Evolutionary conservation across 1,139 yeast genomes (phyloP).

Genomic region (Magnusiomyces suaveolens): DNA sequence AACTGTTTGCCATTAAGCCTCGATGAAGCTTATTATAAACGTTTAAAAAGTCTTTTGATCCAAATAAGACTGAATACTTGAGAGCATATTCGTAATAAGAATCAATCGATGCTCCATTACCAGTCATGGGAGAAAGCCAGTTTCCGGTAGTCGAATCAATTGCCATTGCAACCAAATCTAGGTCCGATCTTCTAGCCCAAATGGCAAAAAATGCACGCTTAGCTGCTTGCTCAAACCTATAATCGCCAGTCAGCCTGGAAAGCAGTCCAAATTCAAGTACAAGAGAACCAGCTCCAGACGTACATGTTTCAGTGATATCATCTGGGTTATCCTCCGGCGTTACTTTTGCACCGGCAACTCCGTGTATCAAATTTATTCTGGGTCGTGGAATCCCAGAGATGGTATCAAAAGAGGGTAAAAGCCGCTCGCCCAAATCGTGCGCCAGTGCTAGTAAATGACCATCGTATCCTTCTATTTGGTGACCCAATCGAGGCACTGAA

Average conservation of each 20-base stretch:
- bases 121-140: conserved; percentile 58
- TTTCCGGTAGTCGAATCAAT: conserved; percentile 49
- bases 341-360: conserved; percentile 30
- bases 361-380: conserved; percentile 52
- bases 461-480: conserved; percentile 42
- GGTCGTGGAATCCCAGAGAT: conserved; percentile 60
- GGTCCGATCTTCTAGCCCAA: conserved; percentile 56
- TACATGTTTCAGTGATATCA: conserved; percentile 53
- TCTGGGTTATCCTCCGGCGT: conserved; percentile 27
- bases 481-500: conserved; percentile 45
- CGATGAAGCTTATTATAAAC: conserved; percentile 54
- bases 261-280: conserved; percentile 68
- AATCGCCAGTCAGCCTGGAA: conserved; percentile 64
- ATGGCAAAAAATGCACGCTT: conserved; percentile 55
- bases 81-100: conserved; percentile 85
- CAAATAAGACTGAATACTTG: conserved; percentile 62
- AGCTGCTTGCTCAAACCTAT: conserved; percentile 55
- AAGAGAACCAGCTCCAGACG: conserved; percentile 81
- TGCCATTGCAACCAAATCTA: conserved; percentile 71
- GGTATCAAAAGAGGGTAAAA: conserved; percentile 59
- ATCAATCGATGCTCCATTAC: conserved; percentile 90
- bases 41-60: conserved; percentile 49
- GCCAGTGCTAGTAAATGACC: conserved; percentile 66
- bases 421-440: conserved; percentile 55
- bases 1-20: conserved; percentile 45